These are phyloP conservation scores for Senecio squalidus DNA, from an alignment of 140 eudicot species.

Conservation along the genomic window DNA sequence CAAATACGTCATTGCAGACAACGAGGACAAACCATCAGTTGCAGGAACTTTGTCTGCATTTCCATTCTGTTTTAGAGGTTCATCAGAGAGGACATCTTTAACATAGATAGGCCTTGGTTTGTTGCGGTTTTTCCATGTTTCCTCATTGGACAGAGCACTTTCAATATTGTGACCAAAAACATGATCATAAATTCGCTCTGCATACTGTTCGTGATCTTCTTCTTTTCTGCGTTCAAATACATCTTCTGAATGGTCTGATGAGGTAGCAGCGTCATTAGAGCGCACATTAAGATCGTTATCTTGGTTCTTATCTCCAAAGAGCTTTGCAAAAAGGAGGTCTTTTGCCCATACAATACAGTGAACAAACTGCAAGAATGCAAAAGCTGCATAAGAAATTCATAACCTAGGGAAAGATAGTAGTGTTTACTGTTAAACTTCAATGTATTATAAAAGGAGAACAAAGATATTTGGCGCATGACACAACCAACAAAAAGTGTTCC, in stretches of 20 bases:
- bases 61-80: constrained; percentile 48
- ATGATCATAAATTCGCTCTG: constrained; percentile 74
- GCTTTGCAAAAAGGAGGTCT: constrained; percentile 88
- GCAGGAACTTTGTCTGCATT: constrained; percentile 27
- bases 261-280: constrained; percentile 57
- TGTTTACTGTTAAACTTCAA: constrained; percentile 1
- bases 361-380: constrained; percentile 61
- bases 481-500: constrained; percentile 9
- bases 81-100: constrained; percentile 47
- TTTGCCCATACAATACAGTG: constrained; percentile 99
- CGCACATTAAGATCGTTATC: constrained; percentile 91
- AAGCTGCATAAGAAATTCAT: not conserved
- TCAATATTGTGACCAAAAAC: constrained; percentile 93
- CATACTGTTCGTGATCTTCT: constrained; percentile 70
- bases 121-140: constrained; percentile 84
- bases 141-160: constrained; percentile 87
- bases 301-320: constrained; percentile 87
- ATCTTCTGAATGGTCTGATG: constrained; percentile 64
- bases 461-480: not conserved
- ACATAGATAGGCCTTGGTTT: constrained; percentile 83
- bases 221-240: constrained; percentile 62
- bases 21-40: constrained; percentile 38
- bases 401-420: not conserved
- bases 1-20: constrained; percentile 76
- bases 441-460: not conserved